Conservation (phyloP, 257 asterid species). For the Gentiana dahurica region DNA sequence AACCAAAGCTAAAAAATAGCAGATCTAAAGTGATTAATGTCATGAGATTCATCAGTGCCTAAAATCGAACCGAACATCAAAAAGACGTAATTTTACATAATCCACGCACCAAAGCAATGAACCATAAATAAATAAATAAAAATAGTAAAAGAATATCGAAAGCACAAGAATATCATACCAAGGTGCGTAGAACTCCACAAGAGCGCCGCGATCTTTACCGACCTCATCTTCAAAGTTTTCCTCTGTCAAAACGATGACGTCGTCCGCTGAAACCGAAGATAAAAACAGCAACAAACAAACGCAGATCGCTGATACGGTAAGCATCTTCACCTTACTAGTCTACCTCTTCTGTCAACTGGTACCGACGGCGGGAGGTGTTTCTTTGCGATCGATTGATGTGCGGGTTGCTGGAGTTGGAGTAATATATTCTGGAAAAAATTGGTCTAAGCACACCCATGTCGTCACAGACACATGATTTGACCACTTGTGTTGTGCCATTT, state of each 20-base stretch:
- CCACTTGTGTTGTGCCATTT: neutral
- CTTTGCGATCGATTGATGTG: too few relatives aligned
- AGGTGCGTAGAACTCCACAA: constrained; percentile 91
- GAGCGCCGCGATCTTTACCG: constrained; percentile 86
- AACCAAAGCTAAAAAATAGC: neutral
- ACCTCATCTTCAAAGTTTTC: constrained; percentile 79
- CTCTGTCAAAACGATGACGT: constrained; percentile 69
- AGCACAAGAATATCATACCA: constrained; percentile 28
- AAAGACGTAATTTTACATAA: neutral
- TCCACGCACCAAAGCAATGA: neutral
- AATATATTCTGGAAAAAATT: too few relatives aligned
- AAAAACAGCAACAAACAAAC: constrained; percentile 25
- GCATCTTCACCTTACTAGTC: too few relatives aligned
- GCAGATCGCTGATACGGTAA: constrained; percentile 16
- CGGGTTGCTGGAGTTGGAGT: too few relatives aligned
- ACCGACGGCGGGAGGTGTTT: too few relatives aligned
- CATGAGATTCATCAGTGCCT: neutral
- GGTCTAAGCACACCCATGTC: too few relatives aligned
- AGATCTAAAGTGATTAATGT: neutral
- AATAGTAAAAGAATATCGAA: neutral
- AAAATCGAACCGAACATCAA: neutral
- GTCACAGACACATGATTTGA: neutral
- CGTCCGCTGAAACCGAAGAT: constrained; percentile 48
- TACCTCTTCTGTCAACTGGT: too few relatives aligned
- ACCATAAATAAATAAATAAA: neutral